A percentile compares a stretch with the other conserved stretches of the same genome.
These are phyloP conservation scores for Arthrinium puccinioides DNA, from an alignment of 2,329 filamentous ascomycete species.

Conservation along the genomic window DNA sequence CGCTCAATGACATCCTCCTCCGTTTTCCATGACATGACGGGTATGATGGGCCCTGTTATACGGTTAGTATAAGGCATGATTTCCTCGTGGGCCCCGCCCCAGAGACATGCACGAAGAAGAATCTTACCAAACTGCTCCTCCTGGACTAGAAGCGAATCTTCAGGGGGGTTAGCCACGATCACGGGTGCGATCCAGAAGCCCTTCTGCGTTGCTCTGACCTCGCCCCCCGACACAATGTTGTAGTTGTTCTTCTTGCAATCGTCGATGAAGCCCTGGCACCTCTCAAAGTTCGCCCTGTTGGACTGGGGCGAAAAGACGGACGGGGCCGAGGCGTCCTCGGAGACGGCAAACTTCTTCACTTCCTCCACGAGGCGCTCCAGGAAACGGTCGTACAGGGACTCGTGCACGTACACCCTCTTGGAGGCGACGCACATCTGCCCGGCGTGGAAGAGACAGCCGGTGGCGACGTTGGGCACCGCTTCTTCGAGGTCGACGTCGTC, in stretches of 20 bases:
- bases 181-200: conserved; percentile 54
- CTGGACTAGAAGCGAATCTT: conserved; percentile 44
- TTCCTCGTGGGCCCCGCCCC: not conserved
- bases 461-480: conserved; percentile 35
- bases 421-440: conserved; percentile 49
- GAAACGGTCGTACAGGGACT: conserved; percentile 51
- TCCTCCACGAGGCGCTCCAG: conserved; percentile 15
- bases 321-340: conserved; percentile 19
- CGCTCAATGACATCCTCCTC: conserved; percentile 52
- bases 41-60: conserved; percentile 49
- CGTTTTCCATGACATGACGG: conserved; percentile 51
- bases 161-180: conserved; percentile 49
- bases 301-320: conserved; percentile 51
- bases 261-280: conserved; percentile 47
- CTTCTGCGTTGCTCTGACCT: conserved; percentile 24
- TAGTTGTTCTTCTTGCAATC: conserved; percentile 47
- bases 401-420: conserved; percentile 56
- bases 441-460: conserved; percentile 42
- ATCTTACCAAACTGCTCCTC: conserved; percentile 53
- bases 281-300: conserved; percentile 59
- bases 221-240: conserved; percentile 41
- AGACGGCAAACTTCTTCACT: conserved; percentile 19
- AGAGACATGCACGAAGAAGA: not conserved
- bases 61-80: not conserved
- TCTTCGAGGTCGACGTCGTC: conserved; percentile 42